Conservation (phyloP, 768 basidiomycete genomes). For the Cystobasidium onofrii region DNA sequence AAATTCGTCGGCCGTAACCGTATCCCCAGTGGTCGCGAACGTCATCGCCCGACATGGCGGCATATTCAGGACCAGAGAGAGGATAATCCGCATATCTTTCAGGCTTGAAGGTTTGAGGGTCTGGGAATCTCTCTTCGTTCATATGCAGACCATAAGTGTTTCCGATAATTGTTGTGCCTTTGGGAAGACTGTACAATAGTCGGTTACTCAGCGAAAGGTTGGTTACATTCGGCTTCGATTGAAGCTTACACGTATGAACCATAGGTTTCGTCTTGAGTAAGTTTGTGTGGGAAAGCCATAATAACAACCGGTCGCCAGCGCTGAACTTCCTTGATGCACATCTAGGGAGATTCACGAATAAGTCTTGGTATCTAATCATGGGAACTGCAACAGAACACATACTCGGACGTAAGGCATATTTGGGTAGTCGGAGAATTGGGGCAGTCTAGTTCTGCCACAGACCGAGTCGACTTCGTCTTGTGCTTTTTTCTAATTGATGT, state of each 20-base stretch:
- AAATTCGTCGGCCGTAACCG: constrained; percentile 34
- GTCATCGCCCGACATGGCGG: constrained; percentile 22
- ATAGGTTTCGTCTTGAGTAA: constrained; percentile 33
- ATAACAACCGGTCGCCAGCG: constrained; percentile 34
- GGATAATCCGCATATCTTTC: constrained; percentile 56
- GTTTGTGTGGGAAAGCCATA: constrained; percentile 28
- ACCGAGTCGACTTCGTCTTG: constrained; percentile 33
- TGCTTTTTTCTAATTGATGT: constrained; percentile 18
- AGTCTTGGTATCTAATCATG: too few species aligned
- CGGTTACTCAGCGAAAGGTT: too few species aligned
- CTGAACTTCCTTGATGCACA: constrained; percentile 33
- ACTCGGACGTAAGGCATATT: constrained; percentile 26
- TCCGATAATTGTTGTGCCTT: constrained; percentile 47
- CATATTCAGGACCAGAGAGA: constrained; percentile 22
- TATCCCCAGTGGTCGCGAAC: constrained; percentile 32
- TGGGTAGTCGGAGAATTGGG: constrained; percentile 29
- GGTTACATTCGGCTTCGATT: too few species aligned
- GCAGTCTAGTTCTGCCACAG: constrained; percentile 29
- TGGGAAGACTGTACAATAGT: constrained; percentile 48
- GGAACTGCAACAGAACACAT: background rate
- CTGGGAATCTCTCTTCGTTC: constrained; percentile 60
- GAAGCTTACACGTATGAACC: constrained; percentile 13
- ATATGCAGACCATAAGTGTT: constrained; percentile 70
- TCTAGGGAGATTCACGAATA: too few species aligned
- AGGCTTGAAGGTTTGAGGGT: constrained; percentile 66